Evolutionary conservation across 305 asterid genomes (phyloP).

Genomic region (Solanum hybrid): DNA sequence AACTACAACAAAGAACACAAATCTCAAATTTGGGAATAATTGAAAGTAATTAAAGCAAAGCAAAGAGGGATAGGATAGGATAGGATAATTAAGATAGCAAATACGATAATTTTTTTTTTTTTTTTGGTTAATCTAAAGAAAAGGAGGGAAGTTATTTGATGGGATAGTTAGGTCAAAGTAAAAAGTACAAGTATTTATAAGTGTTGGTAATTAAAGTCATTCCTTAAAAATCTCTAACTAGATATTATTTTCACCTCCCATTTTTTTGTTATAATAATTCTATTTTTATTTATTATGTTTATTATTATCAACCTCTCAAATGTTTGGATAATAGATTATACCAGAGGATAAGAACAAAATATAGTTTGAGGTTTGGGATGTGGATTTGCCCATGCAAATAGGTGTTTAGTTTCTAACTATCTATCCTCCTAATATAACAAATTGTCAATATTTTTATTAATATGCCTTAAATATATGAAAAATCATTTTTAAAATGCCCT

Average conservation of each 20-base stretch:
- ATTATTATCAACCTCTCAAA: not conserved
- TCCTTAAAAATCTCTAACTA: slow-evolving; percentile 31
- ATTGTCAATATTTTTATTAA: not conserved
- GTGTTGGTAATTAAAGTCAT: slow-evolving; percentile 63
- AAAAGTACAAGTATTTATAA: slow-evolving; percentile 44
- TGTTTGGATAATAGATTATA: not conserved
- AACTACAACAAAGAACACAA: slow-evolving; percentile 38
- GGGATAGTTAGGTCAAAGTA: not conserved
- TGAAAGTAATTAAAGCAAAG: not conserved
- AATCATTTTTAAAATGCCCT: not conserved
- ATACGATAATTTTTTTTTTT: not conserved
- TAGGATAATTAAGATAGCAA: not conserved
- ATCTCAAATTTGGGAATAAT: slow-evolving; percentile 12
- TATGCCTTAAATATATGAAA: not conserved
- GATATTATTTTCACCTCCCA: not conserved
- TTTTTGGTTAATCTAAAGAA: not conserved
- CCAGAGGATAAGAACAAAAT: not conserved
- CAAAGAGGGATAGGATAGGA: not conserved
- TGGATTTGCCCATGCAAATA: not conserved
- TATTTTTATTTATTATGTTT: not conserved
- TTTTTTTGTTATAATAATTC: not conserved
- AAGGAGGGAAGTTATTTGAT: not conserved
- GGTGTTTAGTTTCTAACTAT: not conserved
- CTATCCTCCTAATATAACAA: not conserved
- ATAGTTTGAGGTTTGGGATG: not conserved